Evolutionary conservation across 129 eudicot genomes (phyloP), one percentile per base, ranked within the genome.

Genomic region (Gnaphalium uliginosum): DNA sequence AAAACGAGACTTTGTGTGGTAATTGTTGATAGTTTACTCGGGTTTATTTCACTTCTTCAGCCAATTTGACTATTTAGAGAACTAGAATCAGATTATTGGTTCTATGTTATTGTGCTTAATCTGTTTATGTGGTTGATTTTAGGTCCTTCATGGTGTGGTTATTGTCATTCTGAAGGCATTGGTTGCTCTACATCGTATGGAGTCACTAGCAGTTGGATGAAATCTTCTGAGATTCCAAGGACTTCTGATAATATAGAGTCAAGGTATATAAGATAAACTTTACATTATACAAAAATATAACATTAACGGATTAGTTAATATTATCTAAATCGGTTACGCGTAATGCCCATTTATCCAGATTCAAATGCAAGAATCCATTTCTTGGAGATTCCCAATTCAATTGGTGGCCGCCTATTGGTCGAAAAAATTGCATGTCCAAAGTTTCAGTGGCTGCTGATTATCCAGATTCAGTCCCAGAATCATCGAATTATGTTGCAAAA

Each of bases 401-500:
- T 30, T 81, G 84, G 90, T 72, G 78, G 77, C 76, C 73, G 77
- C 71, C 78, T 22, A 53, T 66, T 27, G 85, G 88, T 69, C 90
- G 81, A 62, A 82, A 80, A 69, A 68, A 23, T 66, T 71, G 84
- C 76, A 13, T 43, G 79, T 80, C 86, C 15, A 85, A 72, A 84
- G 85, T 87, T 81, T 80, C 86, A 24, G 96, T 87, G 59, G 93
- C 93, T 22, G 87, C 93, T 64, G 96, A 90, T 74, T 90, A 83
- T 73, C 86, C 96, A 8, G 96, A 90, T 84, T 87, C 93, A 57
- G 83, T 84, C 61, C 96, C 93, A 1, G 96, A 90, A 68, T 90
- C 90, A 56, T 82, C 92, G 37, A 81, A 73, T 78, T 69, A 71
- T 65, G 77, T 79, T 61, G 72, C 80, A 35, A 82, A 79, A 69